A percentile compares a stretch with the other conserved stretches of the same genome.
Conservation (phyloP, 2,329 filamentous ascomycete species). For the Aspergillus sp. region DNA sequence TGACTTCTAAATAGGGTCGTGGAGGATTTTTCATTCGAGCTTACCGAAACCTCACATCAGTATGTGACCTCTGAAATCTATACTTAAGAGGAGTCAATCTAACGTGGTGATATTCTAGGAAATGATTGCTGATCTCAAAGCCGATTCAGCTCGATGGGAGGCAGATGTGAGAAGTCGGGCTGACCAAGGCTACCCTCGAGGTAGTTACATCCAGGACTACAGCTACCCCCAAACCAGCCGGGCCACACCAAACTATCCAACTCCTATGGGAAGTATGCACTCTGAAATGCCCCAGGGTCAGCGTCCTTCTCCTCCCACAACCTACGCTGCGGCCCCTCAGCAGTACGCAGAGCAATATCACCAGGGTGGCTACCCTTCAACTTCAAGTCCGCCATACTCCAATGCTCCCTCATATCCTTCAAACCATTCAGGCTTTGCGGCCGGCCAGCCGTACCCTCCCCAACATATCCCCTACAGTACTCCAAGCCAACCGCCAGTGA, state of each 20-base stretch:
- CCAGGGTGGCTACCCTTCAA: constrained; percentile 32
- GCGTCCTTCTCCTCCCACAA: constrained; percentile 38
- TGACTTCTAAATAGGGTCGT: constrained; percentile 55
- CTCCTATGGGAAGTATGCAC: constrained; percentile 32
- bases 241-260: constrained; percentile 36
- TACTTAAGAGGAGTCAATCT: constrained; percentile 15
- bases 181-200: constrained; percentile 43
- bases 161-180: constrained; percentile 41
- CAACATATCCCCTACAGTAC: constrained; percentile 35
- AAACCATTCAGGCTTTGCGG: constrained; percentile 36
- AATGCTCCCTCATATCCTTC: constrained; percentile 32
- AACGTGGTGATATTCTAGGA: constrained; percentile 39
- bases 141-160: constrained; percentile 54
- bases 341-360: constrained; percentile 38
- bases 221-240: constrained; percentile 40
- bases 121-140: constrained; percentile 57
- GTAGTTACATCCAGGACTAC: constrained; percentile 42
- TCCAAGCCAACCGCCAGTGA: constrained; percentile 38
- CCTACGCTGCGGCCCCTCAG: constrained; percentile 37
- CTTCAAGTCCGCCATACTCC: constrained; percentile 35
- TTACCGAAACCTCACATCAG: constrained; percentile 75
- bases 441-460: constrained; percentile 37
- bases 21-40: constrained; percentile 76
- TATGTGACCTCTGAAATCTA: constrained; percentile 46
- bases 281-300: constrained; percentile 40